Percentiles rank a stretch among this genome's conserved stretches.
phyloP scores from a whole-genome alignment of 768 basidiomycete species.

The Boletus barrowsii region DNA sequence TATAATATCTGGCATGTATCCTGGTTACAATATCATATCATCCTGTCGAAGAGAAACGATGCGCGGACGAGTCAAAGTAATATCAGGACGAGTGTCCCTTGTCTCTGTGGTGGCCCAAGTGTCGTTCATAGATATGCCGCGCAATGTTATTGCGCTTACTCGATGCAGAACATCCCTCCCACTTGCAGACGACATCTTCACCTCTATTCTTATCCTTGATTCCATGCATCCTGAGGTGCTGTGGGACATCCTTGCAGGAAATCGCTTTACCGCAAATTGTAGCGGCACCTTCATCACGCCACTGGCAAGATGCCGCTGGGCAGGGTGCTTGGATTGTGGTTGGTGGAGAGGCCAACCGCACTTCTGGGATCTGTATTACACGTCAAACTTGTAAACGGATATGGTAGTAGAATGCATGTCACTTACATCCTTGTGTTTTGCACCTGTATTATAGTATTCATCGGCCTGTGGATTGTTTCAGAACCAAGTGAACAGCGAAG shows the following conservation, averaged over 20 bases:
- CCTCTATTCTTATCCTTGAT: neutral
- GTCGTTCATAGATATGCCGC: neutral
- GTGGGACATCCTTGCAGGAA: neutral
- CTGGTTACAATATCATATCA: too few relatives aligned
- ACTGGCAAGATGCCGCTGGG: neutral
- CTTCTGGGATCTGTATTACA: neutral
- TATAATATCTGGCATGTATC: too few relatives aligned
- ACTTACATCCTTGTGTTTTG: neutral
- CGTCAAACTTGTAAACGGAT: neutral
- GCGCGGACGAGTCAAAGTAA: neutral
- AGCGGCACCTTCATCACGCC: neutral
- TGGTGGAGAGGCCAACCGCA: neutral
- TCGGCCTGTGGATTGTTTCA: neutral
- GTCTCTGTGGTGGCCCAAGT: neutral
- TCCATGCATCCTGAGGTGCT: neutral
- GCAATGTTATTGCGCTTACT: conserved; percentile 1
- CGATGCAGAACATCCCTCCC: neutral
- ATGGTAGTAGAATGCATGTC: neutral
- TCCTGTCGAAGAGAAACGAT: neutral
- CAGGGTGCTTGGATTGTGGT: neutral
- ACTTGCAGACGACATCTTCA: neutral
- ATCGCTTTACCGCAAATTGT: neutral
- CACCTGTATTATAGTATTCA: neutral
- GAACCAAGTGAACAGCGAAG: neutral
- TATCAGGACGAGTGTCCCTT: neutral